Evolutionary conservation across 1,284 basidiomycete genomes (phyloP).

Genomic region (Cutaneotrichosporon spelunceum): DNA sequence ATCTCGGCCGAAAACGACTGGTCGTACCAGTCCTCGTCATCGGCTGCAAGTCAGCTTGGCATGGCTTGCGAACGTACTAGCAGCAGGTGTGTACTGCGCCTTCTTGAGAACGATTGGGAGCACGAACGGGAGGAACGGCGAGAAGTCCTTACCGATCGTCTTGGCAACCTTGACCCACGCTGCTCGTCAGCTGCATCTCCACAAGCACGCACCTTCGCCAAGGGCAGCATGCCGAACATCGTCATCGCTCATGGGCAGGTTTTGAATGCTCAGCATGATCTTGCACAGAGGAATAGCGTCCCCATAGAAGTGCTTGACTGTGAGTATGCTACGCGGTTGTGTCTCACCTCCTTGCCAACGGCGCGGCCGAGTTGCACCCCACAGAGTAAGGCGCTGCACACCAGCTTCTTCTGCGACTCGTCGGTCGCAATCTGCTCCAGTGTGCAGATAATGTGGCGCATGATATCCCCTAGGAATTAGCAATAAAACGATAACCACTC

Average conservation of each 20-base stretch:
- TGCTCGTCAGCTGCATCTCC: slow-evolving; percentile 5
- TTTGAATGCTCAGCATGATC: slow-evolving; percentile 69
- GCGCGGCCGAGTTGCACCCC: slow-evolving; percentile 77
- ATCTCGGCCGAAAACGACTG: slow-evolving; percentile 61
- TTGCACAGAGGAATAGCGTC: slow-evolving; percentile 71
- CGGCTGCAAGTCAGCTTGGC: neutral
- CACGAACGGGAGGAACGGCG: slow-evolving; percentile 74
- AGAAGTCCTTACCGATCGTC: slow-evolving; percentile 67
- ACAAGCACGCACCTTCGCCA: slow-evolving; percentile 35
- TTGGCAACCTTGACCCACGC: slow-evolving; percentile 13
- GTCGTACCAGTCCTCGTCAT: slow-evolving; percentile 50
- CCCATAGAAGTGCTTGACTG: slow-evolving; percentile 37
- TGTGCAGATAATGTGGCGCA: slow-evolving; percentile 55
- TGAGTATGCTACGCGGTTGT: neutral
- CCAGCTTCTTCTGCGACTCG: slow-evolving; percentile 62
- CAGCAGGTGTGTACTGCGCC: slow-evolving; percentile 58
- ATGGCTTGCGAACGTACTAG: neutral
- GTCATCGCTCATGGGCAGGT: slow-evolving; percentile 55
- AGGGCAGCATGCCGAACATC: slow-evolving; percentile 33
- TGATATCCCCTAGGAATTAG: slow-evolving; percentile 21
- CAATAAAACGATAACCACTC: neutral
- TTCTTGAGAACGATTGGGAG: slow-evolving; percentile 72
- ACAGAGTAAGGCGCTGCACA: slow-evolving; percentile 80
- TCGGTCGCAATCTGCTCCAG: slow-evolving; percentile 60
- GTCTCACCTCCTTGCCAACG: slow-evolving; percentile 57